Evolutionary conservation across 2,329 filamentous ascomycete species (phyloP).

Genomic region (Hypoxylon sp.): DNA sequence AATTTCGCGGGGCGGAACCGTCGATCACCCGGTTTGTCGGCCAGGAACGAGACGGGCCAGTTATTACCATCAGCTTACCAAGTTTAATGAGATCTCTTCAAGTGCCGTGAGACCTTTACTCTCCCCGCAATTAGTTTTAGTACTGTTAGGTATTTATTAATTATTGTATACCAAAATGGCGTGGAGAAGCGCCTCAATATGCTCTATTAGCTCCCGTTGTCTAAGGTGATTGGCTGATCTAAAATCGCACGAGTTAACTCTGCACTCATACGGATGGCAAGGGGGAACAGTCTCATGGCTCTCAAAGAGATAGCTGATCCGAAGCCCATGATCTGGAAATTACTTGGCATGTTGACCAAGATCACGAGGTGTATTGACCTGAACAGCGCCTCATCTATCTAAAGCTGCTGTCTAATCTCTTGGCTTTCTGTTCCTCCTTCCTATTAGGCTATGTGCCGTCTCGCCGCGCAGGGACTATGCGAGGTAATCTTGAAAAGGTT

Average conservation of each 20-base stretch:
- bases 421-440: conserved; percentile 24
- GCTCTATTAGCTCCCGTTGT: too few species aligned
- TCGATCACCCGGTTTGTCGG: conserved; percentile 29
- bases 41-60: conserved; percentile 27
- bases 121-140: too few species aligned
- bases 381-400: conserved; percentile 23
- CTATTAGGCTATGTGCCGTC: conserved; percentile 24
- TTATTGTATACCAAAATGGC: too few species aligned
- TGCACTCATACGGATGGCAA: too few species aligned
- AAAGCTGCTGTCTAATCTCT: conserved; percentile 17
- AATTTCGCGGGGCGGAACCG: conserved; percentile 24
- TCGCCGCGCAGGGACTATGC: conserved; percentile 14
- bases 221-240: too few species aligned
- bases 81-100: conserved; percentile 17
- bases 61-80: conserved; percentile 23
- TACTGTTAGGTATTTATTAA: too few species aligned
- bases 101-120: too few species aligned
- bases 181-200: too few species aligned
- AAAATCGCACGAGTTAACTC: too few species aligned
- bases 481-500: conserved; percentile 13
- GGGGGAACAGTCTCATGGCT: too few species aligned
- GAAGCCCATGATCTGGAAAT: conserved; percentile 17
- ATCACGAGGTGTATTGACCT: conserved; percentile 11
- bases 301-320: conserved; percentile 22
- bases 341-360: conserved; percentile 17